phyloP scores from a whole-genome alignment of 257 asterid species.

The Solanum neorickii region DNA sequence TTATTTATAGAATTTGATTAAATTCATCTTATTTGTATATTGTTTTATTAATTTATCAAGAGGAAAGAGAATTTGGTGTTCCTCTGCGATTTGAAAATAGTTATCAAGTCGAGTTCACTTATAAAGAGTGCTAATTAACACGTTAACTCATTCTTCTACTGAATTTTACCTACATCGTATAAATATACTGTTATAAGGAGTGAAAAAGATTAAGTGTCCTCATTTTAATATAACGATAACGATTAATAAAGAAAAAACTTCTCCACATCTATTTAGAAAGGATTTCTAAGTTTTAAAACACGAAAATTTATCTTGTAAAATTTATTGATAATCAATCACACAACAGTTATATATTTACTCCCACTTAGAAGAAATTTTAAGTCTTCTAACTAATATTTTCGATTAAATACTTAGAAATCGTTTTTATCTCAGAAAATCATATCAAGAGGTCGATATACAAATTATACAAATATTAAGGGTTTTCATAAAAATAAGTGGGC shows the following conservation, averaged over 20 bases:
- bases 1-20: too few species aligned
- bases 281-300: background rate
- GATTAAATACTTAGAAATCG: background rate
- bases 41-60: too few species aligned
- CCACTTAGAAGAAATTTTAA: background rate
- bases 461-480: background rate
- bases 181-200: background rate
- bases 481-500: constrained; percentile 12
- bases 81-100: rapidly evolving
- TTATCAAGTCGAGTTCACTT: background rate
- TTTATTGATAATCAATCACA: background rate
- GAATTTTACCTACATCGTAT: too few species aligned
- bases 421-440: background rate
- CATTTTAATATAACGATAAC: background rate
- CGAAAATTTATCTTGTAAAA: background rate
- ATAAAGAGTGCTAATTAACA: background rate
- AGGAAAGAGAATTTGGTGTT: too few species aligned
- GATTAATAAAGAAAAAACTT: background rate
- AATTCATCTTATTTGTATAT: too few species aligned
- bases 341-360: background rate
- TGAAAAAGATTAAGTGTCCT: background rate
- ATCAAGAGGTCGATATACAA: background rate
- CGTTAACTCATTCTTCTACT: background rate
- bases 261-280: too few species aligned
- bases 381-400: background rate